Evolutionary conservation across 1,139 yeast species (phyloP).

Genomic region (Saccharomycopsis crataegensis): DNA sequence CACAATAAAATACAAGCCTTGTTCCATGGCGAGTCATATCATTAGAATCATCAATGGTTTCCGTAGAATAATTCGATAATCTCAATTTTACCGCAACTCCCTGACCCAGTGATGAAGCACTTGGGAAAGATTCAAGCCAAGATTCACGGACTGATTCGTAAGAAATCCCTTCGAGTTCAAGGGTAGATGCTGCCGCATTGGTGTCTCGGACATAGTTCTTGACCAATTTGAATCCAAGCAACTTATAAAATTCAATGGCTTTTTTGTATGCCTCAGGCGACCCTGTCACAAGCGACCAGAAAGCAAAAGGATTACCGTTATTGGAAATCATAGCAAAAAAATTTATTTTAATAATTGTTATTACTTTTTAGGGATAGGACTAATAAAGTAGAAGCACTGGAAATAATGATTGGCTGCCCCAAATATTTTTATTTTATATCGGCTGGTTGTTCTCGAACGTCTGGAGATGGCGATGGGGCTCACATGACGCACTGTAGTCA

Average conservation of each 20-base stretch:
- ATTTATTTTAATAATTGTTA: background rate
- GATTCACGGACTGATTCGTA: slow-evolving; percentile 58
- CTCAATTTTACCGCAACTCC: slow-evolving; percentile 57
- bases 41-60: slow-evolving; percentile 23
- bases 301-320: slow-evolving; percentile 28
- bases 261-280: slow-evolving; percentile 39
- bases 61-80: slow-evolving; percentile 37
- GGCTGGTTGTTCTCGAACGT: no score
- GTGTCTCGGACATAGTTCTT: slow-evolving; percentile 48
- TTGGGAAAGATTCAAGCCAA: slow-evolving; percentile 63
- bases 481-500: background rate
- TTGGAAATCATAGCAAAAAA: background rate
- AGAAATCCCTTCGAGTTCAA: slow-evolving; percentile 42
- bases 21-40: background rate
- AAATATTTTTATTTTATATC: no score
- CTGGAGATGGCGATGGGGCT: no score
- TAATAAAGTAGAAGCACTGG: no score
- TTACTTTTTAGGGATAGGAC: background rate
- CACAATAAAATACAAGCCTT: background rate
- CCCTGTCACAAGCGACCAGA: slow-evolving; percentile 54
- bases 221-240: slow-evolving; percentile 51
- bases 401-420: no score
- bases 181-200: slow-evolving; percentile 31
- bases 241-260: slow-evolving; percentile 45
- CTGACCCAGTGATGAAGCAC: slow-evolving; percentile 26